Base-by-base conservation (phyloP, 2,329 filamentous ascomycete genomes). In the Talaromyces sp. region DNA sequence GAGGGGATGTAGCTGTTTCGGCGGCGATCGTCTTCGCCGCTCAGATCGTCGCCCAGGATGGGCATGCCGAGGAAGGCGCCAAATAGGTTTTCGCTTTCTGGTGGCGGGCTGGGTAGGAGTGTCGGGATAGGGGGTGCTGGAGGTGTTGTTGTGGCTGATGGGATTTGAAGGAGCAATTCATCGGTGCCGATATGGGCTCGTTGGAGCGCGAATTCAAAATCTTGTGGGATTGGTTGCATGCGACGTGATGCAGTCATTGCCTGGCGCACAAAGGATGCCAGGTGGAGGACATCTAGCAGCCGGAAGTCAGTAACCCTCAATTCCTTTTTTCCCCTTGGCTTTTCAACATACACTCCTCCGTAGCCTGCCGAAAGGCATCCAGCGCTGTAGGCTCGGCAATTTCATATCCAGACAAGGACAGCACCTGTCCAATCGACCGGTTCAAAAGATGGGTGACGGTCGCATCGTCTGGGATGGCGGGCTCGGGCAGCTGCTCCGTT, bases 161-260 rank as follows among this genome's bases (percentile, higher is more conserved):
- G 50, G 16, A 78, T 67, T 54, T 74, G 68, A 33, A 72, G 69
- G 27, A 65, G 65, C 40, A 79, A 73, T 33, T 75, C 74, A 61
- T 73, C 70, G 18, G 71, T 65, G 23, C 67, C 65, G 40, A 77
- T 52, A 16, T 62, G 67, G 50, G 69, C 65, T 62, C 69, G 67
- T 30, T 69, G 76, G 68, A 71, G 74, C 68, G 69, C 75, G 42
- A 81, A 75, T 61, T 84, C 79, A 70, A 87, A 88, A 72, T 89
- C 86, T 64, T 82, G 78, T 0, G 85, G 81, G 27, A 85, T 81
- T 1, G 85, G 82, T 53, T 80, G 78, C 9, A 76, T 80, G 57
- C 86, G 82, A 55, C 86, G 81, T 57, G 79, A 79, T 52, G 80
- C 79, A 47, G 78, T 73, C 86, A 88, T 89, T 5, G 84, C 86